Percentiles rank a stretch among this genome's conserved stretches.
phyloP scores from a whole-genome alignment of 441 rosid genomes.

The Croton laevigatus region DNA sequence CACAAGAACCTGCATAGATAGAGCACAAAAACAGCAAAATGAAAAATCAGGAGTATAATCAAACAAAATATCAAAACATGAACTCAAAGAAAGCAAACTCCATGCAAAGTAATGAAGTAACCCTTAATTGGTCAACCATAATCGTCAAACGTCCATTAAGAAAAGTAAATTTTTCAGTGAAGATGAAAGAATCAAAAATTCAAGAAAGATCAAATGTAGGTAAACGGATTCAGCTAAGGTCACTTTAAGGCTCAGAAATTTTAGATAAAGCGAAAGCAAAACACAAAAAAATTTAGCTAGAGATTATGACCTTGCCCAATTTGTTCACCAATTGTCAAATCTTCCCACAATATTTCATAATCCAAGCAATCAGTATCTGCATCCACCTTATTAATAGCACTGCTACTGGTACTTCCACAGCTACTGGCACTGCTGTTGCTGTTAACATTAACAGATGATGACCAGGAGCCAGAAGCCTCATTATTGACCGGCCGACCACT shows the following conservation, averaged over 20 bases:
- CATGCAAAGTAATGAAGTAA: background rate
- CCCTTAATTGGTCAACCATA: background rate
- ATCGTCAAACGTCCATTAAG: background rate
- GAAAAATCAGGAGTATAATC: conserved; percentile 22
- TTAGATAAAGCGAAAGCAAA: conserved; percentile 6
- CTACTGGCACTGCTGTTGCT: conserved; percentile 90
- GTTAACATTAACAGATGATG: conserved; percentile 69
- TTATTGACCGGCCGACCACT: conserved; percentile 40
- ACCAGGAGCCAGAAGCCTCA: conserved; percentile 80
- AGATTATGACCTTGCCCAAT: conserved; percentile 81
- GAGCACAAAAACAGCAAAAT: conserved; percentile 24
- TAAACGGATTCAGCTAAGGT: background rate
- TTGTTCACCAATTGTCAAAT: conserved; percentile 75
- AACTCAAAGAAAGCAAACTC: background rate
- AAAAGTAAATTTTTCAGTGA: background rate
- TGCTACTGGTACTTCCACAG: conserved; percentile 81
- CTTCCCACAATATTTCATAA: conserved; percentile 88
- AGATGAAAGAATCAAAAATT: background rate
- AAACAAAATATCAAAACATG: conserved; percentile 18
- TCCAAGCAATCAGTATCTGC: conserved; percentile 71
- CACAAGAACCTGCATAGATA: conserved; percentile 77
- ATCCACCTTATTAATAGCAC: conserved; percentile 67
- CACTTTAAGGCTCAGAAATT: background rate
- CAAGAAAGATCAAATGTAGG: conserved; percentile 9
- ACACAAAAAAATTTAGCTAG: conserved; percentile 10